Evolutionary conservation across 345 rosid genomes (phyloP), one percentile per base, ranked within the genome.

Genomic region (Euclidium syriacum): DNA sequence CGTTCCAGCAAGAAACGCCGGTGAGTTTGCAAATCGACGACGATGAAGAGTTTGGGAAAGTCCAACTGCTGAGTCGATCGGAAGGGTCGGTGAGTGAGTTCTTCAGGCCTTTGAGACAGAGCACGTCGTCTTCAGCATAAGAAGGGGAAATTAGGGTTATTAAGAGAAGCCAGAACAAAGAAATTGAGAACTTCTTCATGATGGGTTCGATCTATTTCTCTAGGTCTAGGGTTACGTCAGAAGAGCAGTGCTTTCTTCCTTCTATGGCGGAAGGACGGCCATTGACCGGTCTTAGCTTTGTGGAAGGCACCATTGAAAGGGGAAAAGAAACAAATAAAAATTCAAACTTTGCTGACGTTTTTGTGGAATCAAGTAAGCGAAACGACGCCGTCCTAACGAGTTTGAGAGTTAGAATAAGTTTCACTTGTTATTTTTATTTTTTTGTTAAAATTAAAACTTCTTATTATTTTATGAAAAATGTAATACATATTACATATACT

Each of bases 1-100:
- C 62, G 64, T 84, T 81, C 86, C 84, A 81, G 67, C 90, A 84
- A 67, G 75, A 8, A 41, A 84, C 90, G 29, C 90, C 90, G 5
- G 20, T 22, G 69, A 84, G 77, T 74, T 46, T 25, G 54, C 90
- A 84, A 64, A 84, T 72, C n/a, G 73, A 55, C 12, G 77, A 42
- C 9, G 67, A 79, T 2, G 84, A 66, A 40, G 78, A 68, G 64
- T 81, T 84, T n/a, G 72, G 12, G 70, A 81, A 75, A 48, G 66
- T 27, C 90, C 90, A 84, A 12, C 26, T 6, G 20, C 23, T n/a
- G 55, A 84, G 76, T 25, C 17, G 32, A 29, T 50, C 49, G 0
- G 18, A 27, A 9, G 90, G 82, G 49, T 74, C 90, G 6, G 5
- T 40, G 32, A 84, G 72, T 16, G 84, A 70, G 1, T 12, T 15